Conservation (phyloP, 352 stramenopile species). For the Phytophthora ohioensis region DNA sequence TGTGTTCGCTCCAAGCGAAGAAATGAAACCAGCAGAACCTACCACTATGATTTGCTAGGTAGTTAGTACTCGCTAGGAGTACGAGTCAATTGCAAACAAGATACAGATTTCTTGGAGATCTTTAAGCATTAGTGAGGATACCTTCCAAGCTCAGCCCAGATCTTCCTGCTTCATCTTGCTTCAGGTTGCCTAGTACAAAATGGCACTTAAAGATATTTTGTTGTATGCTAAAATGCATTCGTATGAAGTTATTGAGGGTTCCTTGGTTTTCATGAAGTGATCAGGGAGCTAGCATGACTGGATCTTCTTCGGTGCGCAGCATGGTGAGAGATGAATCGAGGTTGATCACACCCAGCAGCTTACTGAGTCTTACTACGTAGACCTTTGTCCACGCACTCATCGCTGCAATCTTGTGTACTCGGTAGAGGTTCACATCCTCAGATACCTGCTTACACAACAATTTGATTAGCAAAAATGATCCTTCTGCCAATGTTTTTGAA, state of each 20-base stretch:
- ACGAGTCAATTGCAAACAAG: no score
- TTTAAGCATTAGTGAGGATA: no score
- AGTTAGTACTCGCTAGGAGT: background rate
- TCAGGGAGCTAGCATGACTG: slow-evolving; percentile 43
- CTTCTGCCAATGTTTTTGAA: background rate
- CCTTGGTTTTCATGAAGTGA: background rate
- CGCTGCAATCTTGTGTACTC: slow-evolving; percentile 79
- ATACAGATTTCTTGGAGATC: no score
- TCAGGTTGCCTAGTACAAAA: no score
- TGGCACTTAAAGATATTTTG: no score
- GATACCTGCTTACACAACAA: slow-evolving; percentile 45
- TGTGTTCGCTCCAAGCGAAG: slow-evolving; percentile 9
- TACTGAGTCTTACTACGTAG: slow-evolving; percentile 81
- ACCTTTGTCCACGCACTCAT: slow-evolving; percentile 89
- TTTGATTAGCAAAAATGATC: no score
- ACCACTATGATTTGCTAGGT: slow-evolving; percentile 26
- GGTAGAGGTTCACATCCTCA: slow-evolving; percentile 75
- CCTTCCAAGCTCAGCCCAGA: no score
- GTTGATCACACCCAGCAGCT: slow-evolving; percentile 79
- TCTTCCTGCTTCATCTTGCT: no score
- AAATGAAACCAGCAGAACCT: slow-evolving; percentile 15
- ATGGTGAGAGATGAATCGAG: slow-evolving; percentile 71
- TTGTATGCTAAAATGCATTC: background rate
- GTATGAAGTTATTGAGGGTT: slow-evolving; percentile 1
- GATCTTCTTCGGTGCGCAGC: slow-evolving; percentile 61